phyloP scores from a whole-genome alignment of 2,329 filamentous ascomycete species.

The Epicoccum nigrum region DNA sequence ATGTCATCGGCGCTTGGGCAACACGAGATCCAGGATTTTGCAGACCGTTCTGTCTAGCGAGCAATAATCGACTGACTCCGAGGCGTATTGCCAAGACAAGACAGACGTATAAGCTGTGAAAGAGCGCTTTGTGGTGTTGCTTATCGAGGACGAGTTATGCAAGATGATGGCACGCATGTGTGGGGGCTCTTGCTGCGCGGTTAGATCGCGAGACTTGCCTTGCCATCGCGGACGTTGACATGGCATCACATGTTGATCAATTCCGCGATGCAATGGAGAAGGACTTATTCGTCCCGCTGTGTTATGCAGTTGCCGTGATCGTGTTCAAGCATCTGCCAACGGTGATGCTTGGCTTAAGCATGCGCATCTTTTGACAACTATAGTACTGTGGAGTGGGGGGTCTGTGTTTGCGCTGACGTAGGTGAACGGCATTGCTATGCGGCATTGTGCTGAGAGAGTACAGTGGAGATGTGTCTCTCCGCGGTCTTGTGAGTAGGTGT shows the following conservation, averaged over 20 bases:
- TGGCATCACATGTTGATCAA: no score
- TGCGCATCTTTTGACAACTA: conserved; percentile 4
- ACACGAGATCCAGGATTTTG: conserved; percentile 2
- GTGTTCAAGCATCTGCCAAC: conserved; percentile 9
- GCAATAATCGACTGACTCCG: conserved; percentile 4
- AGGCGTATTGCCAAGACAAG: conserved; percentile 15
- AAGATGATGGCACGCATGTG: conserved; percentile 4
- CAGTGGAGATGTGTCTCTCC: conserved; percentile 1
- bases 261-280: conserved; percentile 1
- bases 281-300: neutral
- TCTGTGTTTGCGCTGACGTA: conserved; percentile 7
- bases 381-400: conserved; percentile 3
- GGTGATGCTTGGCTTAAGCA: conserved; percentile 1
- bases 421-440: conserved; percentile 8
- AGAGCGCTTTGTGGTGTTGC: neutral
- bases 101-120: no score
- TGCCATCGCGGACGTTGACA: no score
- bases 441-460: neutral
- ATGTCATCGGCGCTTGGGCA: conserved; percentile 15
- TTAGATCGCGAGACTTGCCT: no score
- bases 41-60: no score
- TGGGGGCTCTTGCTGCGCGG: conserved; percentile 4
- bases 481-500: conserved; percentile 3
- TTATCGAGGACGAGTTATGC: conserved; percentile 9
- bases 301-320: conserved; percentile 3